These are phyloP conservation scores for Neurospora sp. DNA, from an alignment of 2,329 filamentous ascomycete species.

Conservation along the genomic window DNA sequence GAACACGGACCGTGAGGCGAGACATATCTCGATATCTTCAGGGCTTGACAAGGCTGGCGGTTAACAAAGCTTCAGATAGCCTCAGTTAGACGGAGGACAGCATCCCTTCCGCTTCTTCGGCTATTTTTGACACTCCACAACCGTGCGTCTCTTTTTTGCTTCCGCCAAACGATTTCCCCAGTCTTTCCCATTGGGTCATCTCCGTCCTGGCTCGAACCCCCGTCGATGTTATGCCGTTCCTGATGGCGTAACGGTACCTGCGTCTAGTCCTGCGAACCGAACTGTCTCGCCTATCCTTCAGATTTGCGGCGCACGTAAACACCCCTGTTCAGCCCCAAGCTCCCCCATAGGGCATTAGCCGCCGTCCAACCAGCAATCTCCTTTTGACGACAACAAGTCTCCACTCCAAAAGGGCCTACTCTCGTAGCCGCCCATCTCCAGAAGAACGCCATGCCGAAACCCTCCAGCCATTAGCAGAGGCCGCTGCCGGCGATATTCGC, in stretches of 20 bases:
- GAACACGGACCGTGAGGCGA: neutral
- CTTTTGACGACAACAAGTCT: constrained; percentile 7
- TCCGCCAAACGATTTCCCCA: neutral
- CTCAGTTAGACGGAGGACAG: neutral
- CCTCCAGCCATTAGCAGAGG: constrained; percentile 41
- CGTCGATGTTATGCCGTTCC: neutral
- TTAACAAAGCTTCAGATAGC: neutral
- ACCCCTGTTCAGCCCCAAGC: constrained; percentile 8
- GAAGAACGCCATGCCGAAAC: constrained; percentile 36
- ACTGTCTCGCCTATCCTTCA: neutral
- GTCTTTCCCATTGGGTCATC: neutral
- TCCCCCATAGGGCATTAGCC: constrained; percentile 22
- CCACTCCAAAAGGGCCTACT: constrained; percentile 17
- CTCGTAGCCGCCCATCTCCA: constrained; percentile 36
- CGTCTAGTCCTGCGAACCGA: neutral
- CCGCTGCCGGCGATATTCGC: constrained; percentile 28
- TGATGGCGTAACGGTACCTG: neutral
- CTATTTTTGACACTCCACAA: neutral
- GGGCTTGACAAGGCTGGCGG: neutral
- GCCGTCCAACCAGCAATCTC: constrained; percentile 23
- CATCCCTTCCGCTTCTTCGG: neutral
- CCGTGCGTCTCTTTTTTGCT: neutral
- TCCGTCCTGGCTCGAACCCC: neutral
- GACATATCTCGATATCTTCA: neutral
- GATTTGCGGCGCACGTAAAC: neutral